These are phyloP conservation scores for Gracilaria caudata DNA, from an alignment of 23 red algal species.

Conservation along the genomic window DNA sequence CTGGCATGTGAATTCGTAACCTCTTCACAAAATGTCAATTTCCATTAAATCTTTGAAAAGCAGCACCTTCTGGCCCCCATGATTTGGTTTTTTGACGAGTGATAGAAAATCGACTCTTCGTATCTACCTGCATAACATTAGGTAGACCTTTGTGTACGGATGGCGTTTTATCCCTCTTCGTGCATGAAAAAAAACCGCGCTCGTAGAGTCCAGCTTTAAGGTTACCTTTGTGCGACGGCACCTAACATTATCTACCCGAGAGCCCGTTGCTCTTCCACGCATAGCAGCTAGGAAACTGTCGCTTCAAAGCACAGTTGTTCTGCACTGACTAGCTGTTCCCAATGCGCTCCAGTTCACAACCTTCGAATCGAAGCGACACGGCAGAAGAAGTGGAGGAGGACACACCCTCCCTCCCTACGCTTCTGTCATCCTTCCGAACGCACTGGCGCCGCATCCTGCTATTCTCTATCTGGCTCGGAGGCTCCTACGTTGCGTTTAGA, in stretches of 20 bases:
- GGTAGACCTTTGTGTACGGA: too few species aligned
- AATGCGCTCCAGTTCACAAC: neutral
- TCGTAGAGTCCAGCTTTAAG: too few species aligned
- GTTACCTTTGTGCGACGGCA: too few species aligned
- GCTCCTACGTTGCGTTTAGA: neutral
- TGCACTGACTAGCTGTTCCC: neutral
- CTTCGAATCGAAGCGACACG: neutral
- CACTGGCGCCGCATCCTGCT: neutral
- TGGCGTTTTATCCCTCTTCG: too few species aligned
- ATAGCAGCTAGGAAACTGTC: neutral
- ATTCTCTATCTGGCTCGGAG: slow-evolving; percentile 16
- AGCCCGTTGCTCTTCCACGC: too few species aligned
- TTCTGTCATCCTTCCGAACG: neutral
- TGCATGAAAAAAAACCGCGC: too few species aligned
- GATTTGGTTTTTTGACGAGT: neutral
- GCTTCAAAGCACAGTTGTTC: neutral
- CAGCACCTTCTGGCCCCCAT: too few species aligned
- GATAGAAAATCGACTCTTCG: too few species aligned
- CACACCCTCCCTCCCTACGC: neutral
- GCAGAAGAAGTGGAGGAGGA: neutral
- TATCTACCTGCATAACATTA: too few species aligned
- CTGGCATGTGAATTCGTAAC: too few species aligned
- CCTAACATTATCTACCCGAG: too few species aligned
- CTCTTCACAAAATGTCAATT: neutral
- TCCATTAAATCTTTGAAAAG: neutral